Evolutionary conservation across 768 basidiomycete genomes (phyloP).

Genomic region (Glaciozyma antarctica): DNA sequence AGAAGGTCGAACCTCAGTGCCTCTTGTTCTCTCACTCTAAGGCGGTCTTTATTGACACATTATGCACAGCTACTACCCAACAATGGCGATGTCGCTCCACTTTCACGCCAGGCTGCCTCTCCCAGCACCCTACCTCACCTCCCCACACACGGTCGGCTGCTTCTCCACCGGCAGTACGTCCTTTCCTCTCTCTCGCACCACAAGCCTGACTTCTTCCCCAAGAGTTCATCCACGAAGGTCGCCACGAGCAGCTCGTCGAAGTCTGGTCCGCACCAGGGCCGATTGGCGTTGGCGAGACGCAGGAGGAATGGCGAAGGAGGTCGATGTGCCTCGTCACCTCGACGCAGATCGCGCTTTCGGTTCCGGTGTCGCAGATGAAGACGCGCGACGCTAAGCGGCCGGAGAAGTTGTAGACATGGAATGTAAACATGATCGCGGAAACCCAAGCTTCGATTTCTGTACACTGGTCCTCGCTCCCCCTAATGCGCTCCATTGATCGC

Average conservation of each 20-base stretch:
- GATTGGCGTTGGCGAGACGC: conserved; percentile 1
- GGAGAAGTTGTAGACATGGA: neutral
- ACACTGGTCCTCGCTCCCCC: too few relatives aligned
- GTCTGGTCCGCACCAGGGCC: conserved; percentile 7
- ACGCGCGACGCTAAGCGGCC: neutral
- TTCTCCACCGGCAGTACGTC: neutral
- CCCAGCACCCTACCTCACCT: neutral
- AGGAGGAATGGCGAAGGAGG: conserved; percentile 2
- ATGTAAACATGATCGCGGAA: too few relatives aligned
- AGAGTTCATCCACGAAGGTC: conserved; percentile 1
- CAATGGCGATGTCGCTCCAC: neutral
- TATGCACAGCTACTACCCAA: neutral
- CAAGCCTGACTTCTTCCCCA: too few relatives aligned
- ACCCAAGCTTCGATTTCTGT: too few relatives aligned
- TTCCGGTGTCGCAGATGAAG: neutral
- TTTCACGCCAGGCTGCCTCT: conserved; percentile 1
- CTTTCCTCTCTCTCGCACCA: too few relatives aligned
- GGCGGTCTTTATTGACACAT: too few relatives aligned
- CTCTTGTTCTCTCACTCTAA: neutral
- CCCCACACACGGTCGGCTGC: neutral
- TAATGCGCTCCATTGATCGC: too few relatives aligned
- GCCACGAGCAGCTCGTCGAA: conserved; percentile 7
- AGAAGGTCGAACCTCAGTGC: neutral
- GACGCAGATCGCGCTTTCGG: neutral
- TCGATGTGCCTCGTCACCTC: neutral